Conservation (phyloP, 176 grass and related monocot genomes). For the Thalia dealbata region DNA sequence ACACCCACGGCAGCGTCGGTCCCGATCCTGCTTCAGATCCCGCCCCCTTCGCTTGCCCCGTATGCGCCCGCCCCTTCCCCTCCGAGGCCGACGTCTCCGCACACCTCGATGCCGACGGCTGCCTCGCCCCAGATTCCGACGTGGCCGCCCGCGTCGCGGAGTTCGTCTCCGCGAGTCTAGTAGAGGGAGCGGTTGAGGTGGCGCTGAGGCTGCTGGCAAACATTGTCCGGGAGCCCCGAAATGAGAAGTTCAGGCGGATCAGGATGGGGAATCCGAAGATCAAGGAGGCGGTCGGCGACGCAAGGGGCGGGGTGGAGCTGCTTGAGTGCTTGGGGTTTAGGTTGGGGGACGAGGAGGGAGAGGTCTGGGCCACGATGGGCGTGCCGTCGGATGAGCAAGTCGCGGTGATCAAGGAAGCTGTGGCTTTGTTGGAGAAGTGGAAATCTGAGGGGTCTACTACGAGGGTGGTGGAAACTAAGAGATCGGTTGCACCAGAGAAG, state of each 20-base stretch:
- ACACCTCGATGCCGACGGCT: conserved; percentile 64
- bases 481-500: conserved; percentile 21
- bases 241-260: conserved; percentile 68
- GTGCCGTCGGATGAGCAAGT: conserved; percentile 33
- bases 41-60: conserved; percentile 39
- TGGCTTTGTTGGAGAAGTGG: conserved; percentile 49
- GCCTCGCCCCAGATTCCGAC: conserved; percentile 33
- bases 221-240: conserved; percentile 45
- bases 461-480: conserved; percentile 13
- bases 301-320: conserved; percentile 50
- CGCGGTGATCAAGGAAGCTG: conserved; percentile 32
- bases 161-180: conserved; percentile 44
- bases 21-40: neutral
- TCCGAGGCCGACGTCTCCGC: conserved; percentile 46
- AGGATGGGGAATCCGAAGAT: conserved; percentile 80
- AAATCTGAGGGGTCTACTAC: conserved; percentile 9
- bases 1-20: neutral
- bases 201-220: conserved; percentile 61
- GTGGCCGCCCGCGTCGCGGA: conserved; percentile 28
- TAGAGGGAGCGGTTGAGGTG: conserved; percentile 43
- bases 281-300: conserved; percentile 66
- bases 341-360: conserved; percentile 47
- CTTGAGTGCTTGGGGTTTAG: conserved; percentile 62
- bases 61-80: conserved; percentile 41
- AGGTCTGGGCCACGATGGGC: conserved; percentile 78